Evolutionary conservation across 805 yeast species (phyloP).

Genomic region (Ogataea siamensis): DNA sequence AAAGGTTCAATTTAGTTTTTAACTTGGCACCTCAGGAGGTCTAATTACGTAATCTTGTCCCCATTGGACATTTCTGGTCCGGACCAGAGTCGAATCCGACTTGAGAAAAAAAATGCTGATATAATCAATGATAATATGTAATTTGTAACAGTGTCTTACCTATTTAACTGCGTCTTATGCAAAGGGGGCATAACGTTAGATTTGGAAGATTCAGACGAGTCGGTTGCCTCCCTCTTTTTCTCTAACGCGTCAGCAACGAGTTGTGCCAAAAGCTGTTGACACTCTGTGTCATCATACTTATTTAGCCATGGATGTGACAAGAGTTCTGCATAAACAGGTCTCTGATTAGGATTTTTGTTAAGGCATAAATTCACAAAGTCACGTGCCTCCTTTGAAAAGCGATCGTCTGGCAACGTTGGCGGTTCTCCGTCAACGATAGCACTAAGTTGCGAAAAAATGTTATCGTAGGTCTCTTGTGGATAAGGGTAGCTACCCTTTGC

Average conservation of each 20-base stretch:
- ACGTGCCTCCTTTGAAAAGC: constrained; percentile 73
- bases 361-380: constrained; percentile 77
- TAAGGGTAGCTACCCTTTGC: constrained; percentile 95
- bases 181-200: constrained; percentile 23
- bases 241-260: constrained; percentile 37
- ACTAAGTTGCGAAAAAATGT: constrained; percentile 86
- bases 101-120: constrained; percentile 1
- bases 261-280: constrained; percentile 28
- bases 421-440: constrained; percentile 97
- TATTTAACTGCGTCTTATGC: constrained; percentile 21
- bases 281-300: constrained; percentile 41
- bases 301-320: constrained; percentile 83
- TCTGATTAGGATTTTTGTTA: constrained; percentile 71
- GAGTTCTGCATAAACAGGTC: constrained; percentile 79
- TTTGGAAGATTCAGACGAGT: constrained; percentile 15
- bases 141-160: constrained; percentile 8
- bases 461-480: constrained; percentile 88
- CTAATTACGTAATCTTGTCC: constrained; percentile 3
- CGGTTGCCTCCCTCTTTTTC: constrained; percentile 18
- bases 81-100: not conserved
- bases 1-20: not conserved
- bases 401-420: constrained; percentile 65
- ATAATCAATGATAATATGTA: constrained; percentile 2
- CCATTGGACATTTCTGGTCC: constrained; percentile 7
- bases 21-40: not conserved